Evolutionary conservation across 1,284 basidiomycete species (phyloP), one percentile per base, ranked within the genome.

Genomic region (Ceratobasidium sp.): DNA sequence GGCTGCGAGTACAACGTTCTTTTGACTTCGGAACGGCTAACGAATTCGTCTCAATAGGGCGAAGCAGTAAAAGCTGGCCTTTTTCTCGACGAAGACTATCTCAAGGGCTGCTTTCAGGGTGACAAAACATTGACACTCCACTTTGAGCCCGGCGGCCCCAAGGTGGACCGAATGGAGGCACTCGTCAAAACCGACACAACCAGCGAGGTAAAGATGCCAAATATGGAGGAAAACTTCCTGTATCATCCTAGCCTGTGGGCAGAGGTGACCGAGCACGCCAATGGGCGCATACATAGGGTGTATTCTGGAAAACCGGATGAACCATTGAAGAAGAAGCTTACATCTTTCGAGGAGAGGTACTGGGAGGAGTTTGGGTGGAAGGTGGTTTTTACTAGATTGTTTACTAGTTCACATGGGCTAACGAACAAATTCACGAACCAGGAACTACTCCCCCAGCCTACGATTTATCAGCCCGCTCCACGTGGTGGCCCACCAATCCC

Each of bases 171-270:
- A 2, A 64, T 64, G 62, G 50, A 64, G 22, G 29, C 47, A 4
- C 8, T 64, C 1, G 36, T 41, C 36, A 41, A 41, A 41, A 41
- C 36, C 4, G 36, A 41, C 36, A 5, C 36, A 41, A 41, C 36
- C 36, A 41, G 11, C 4, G 36, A 41, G 36, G 36, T 41, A 4
- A 11, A 4, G 11, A 11, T 41, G 36, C 11, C 36, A 41, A 41
- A 41, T 11, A 31, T 31, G 2, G 62, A 47, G 14, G 36, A 45
- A 9, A 24, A 31, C 19, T 64, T 64, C 29, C 19, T 48, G 15
- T 64, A 64, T 8, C 62, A 64, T 15, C 47, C 62, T 19, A 64
- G 62, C 36, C 29, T 64, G 9, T 64, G 62, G 62, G 47, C 47
- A 2, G 62, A 64, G 31, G 29, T 64, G 11, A 45, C 47, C 4